Percentiles rank a stretch among this genome's conserved stretches.
Evolutionary conservation across 345 rosid genomes (phyloP).

Genomic region (Cardamine occulta): DNA sequence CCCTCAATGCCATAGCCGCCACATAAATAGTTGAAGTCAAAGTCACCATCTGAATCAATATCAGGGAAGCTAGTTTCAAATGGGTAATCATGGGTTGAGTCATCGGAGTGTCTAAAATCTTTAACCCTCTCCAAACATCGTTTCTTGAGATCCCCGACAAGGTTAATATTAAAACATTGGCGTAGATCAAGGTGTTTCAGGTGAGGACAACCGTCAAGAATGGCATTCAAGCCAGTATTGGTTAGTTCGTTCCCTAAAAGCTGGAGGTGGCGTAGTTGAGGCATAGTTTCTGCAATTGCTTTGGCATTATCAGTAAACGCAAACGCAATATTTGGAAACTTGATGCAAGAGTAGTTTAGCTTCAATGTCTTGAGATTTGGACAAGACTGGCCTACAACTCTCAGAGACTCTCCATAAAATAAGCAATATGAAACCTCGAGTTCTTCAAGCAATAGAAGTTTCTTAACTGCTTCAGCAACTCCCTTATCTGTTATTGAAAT

Average conservation of each 20-base stretch:
- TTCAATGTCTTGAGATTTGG: constrained; percentile 34
- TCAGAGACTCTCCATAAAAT: constrained; percentile 3
- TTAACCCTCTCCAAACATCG: constrained; percentile 48
- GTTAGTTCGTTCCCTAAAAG: constrained; percentile 57
- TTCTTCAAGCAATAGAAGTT: constrained; percentile 59
- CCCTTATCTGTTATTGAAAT: constrained; percentile 45
- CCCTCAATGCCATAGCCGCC: not conserved
- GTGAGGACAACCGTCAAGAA: constrained; percentile 49
- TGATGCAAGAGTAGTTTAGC: constrained; percentile 20
- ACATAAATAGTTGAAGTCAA: not conserved
- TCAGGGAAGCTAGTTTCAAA: too few species aligned
- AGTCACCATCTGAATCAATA: too few species aligned
- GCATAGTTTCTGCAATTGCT: constrained; percentile 67
- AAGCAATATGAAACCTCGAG: constrained; percentile 52
- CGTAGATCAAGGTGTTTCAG: constrained; percentile 64
- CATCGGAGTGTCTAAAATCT: constrained; percentile 48
- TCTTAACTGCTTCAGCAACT: constrained; percentile 45
- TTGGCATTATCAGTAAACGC: constrained; percentile 48
- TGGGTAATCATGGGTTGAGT: constrained; percentile 51
- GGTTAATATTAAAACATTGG: constrained; percentile 52
- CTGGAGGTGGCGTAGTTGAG: constrained; percentile 51
- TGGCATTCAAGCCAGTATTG: constrained; percentile 55
- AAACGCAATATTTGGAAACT: not conserved
- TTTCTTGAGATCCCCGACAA: constrained; percentile 48
- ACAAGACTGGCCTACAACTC: constrained; percentile 31